phyloP scores from a whole-genome alignment of 1,284 basidiomycete species.

The Cystobasidium sp. region DNA sequence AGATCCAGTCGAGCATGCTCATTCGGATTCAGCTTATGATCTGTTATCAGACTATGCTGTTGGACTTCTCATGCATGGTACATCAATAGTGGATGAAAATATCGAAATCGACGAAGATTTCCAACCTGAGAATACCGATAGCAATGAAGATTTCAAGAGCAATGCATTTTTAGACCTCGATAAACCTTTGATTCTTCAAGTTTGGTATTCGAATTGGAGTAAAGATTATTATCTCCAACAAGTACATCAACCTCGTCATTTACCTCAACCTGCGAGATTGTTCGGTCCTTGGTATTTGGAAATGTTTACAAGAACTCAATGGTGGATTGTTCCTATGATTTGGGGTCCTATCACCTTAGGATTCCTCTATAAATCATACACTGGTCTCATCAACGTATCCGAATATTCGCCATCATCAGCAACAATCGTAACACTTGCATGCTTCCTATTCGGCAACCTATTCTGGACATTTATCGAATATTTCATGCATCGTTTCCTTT shows the following conservation, averaged over 20 bases:
- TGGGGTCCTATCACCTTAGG: constrained; percentile 82
- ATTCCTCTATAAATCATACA: constrained; percentile 66
- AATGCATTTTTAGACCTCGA: constrained; percentile 91
- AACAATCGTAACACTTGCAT: constrained; percentile 59
- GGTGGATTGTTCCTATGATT: constrained; percentile 91
- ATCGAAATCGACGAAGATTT: constrained; percentile 68
- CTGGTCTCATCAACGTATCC: constrained; percentile 43
- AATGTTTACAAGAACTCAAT: constrained; percentile 84
- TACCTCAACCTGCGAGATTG: constrained; percentile 81
- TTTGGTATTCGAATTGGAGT: constrained; percentile 81
- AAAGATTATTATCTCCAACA: constrained; percentile 96
- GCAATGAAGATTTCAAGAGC: constrained; percentile 75
- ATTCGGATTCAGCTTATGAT: constrained; percentile 88
- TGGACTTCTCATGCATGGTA: constrained; percentile 76
- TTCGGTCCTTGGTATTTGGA: constrained; percentile 85
- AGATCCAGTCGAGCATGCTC: constrained; percentile 83
- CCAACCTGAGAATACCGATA: constrained; percentile 83
- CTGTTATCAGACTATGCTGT: constrained; percentile 87
- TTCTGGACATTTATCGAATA: constrained; percentile 98
- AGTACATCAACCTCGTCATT: constrained; percentile 93
- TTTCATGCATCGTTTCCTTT: constrained; percentile 92
- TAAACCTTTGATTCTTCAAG: constrained; percentile 80
- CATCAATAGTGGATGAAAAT: constrained; percentile 73
- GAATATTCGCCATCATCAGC: constrained; percentile 61
- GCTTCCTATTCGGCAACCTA: constrained; percentile 79